Evolutionary conservation across 345 rosid species (phyloP), one percentile per base, ranked within the genome.

Genomic region (Acer negundo): DNA sequence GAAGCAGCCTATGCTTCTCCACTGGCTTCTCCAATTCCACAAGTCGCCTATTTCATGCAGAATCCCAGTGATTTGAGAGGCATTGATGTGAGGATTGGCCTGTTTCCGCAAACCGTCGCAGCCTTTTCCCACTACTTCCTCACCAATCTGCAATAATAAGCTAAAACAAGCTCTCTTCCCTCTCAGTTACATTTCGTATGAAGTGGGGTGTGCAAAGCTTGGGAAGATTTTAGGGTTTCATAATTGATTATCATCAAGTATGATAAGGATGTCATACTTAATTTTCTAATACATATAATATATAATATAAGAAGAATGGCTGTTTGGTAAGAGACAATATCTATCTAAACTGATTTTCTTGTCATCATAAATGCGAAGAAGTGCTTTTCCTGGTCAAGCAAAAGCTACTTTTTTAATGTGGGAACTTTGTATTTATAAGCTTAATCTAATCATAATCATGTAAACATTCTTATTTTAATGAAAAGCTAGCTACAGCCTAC

Each of bases 31-130:
- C 95, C 97, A 35, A 76, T 88, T 56, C 93, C 91, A 22, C 91
- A 90, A 47, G 92, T 85, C 56, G 93, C 93, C 1, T 90, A 84
- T 81, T 85, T 89, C 76, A 89, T 88, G 88, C 89, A 88, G 82
- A 88, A 75, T 76, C 89, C 93, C 8, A 75, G 13, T 13, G 93
- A 88, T 77, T 56, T 38, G 5, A 77, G 71, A 24, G 90, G 92
- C 7, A 73, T 89, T 67, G 81, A 80, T 67, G 80, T 82, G 59
- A 89, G 90, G 84, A 83, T 92, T 73, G 91, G 93, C 46, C 67
- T 92, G 76, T 82, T 78, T 75, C 88, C 90, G 7, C 83, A 56
- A 22, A 62, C 73, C 26, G 62, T 80, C 0, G 47, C 56, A 51
- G 84, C 77, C 71, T 88, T 92, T 69, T 17, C 91, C 1, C 78